Evolutionary conservation across 306 rosid species (phyloP).

Genomic region (Gastrolobium villosum): DNA sequence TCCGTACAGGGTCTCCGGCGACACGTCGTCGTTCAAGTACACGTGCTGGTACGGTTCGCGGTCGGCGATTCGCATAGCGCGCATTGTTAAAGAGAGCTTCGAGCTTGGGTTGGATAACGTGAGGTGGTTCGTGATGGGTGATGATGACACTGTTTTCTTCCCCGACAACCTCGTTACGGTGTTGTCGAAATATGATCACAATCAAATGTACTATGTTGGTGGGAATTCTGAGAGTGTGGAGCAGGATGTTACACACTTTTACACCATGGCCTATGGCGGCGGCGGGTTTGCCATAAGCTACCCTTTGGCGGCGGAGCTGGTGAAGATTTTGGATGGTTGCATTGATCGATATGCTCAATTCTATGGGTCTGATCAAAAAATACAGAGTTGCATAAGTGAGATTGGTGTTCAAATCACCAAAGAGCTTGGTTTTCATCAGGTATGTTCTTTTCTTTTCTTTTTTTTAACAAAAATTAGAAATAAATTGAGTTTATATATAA

Average conservation of each 20-base stretch:
- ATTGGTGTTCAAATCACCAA: slow-evolving; percentile 78
- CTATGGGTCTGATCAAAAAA: slow-evolving; percentile 77
- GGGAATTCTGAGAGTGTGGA: slow-evolving; percentile 84
- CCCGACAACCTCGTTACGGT: slow-evolving; percentile 66
- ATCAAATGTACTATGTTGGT: slow-evolving; percentile 83
- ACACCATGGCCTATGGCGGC: slow-evolving; percentile 76
- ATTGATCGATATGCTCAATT: slow-evolving; percentile 62
- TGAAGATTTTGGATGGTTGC: slow-evolving; percentile 74
- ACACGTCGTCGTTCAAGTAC: slow-evolving; percentile 69
- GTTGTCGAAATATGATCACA: slow-evolving; percentile 75
- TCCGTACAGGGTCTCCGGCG: slow-evolving; percentile 54
- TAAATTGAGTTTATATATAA: background rate
- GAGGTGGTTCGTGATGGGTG: slow-evolving; percentile 93
- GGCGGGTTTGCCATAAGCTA: slow-evolving; percentile 84
- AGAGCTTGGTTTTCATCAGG: slow-evolving; percentile 88
- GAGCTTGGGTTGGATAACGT: slow-evolving; percentile 63
- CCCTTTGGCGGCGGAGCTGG: slow-evolving; percentile 69
- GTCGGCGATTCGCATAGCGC: slow-evolving; percentile 72
- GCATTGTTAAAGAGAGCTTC: slow-evolving; percentile 83
- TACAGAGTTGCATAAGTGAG: slow-evolving; percentile 74
- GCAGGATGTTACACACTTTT: slow-evolving; percentile 65
- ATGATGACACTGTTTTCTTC: slow-evolving; percentile 85
- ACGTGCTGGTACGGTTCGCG: slow-evolving; percentile 70
- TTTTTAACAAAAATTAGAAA: background rate
- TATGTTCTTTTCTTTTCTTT: background rate